A percentile compares a stretch with the other conserved stretches of the same genome.
phyloP scores from a whole-genome alignment of 129 eudicot genomes.

The Calendula officinalis region DNA sequence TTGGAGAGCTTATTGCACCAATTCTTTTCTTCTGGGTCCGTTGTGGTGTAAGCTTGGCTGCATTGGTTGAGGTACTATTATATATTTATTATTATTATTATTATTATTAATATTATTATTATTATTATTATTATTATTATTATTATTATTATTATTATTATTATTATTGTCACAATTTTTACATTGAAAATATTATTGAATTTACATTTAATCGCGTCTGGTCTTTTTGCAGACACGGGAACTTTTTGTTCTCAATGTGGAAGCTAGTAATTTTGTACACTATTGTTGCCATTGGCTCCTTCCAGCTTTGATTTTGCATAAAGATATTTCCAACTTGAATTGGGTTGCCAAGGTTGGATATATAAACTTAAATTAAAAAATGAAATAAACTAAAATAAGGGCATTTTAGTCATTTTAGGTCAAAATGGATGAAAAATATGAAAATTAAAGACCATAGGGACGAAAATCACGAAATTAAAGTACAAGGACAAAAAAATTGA shows the following conservation, averaged over 20 bases:
- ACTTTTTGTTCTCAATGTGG: conserved; percentile 75
- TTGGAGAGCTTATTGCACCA: conserved; percentile 88
- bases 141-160: background rate
- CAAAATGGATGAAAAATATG: too few relatives aligned
- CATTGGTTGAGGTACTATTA: conserved; percentile 77
- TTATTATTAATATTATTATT: too few relatives aligned
- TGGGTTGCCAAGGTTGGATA: conserved; percentile 75
- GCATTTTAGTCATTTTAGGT: too few relatives aligned
- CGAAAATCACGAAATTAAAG: too few relatives aligned
- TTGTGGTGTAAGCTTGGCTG: conserved; percentile 82
- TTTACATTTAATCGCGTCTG: background rate
- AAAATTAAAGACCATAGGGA: too few relatives aligned
- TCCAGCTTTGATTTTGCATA: conserved; percentile 78
- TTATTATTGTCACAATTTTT: background rate
- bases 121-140: background rate
- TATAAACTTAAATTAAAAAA: too few relatives aligned
- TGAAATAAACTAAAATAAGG: too few relatives aligned
- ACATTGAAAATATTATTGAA: conserved; percentile 8
- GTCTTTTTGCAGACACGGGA: conserved; percentile 66
- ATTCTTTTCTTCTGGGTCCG: conserved; percentile 81
- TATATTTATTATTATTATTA: too few relatives aligned
- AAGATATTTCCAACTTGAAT: conserved; percentile 55
- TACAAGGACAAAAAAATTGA: too few relatives aligned
- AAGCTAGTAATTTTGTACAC: conserved; percentile 69
- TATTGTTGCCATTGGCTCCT: conserved; percentile 94